Percentiles rank a stretch among this genome's conserved stretches.
phyloP scores from a whole-genome alignment of 306 rosid species.

The Phaseolus lunatus region DNA sequence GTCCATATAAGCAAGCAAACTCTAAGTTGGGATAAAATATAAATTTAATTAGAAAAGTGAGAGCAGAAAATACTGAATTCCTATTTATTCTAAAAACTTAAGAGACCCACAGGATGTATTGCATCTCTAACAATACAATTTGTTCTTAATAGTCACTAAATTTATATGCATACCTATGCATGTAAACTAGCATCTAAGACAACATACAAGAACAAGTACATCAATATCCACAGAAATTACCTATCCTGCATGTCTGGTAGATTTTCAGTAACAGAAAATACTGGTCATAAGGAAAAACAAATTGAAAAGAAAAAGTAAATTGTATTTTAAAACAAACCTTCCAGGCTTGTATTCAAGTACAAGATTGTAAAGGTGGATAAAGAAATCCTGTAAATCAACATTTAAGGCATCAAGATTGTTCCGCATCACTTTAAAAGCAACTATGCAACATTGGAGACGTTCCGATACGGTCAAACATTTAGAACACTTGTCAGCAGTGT shows the following conservation, averaged over 20 bases:
- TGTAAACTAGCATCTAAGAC: conserved; percentile 23
- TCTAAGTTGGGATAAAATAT: too few species aligned
- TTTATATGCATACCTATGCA: too few species aligned
- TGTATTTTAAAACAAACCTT: conserved; percentile 61
- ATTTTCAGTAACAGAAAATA: conserved; percentile 28
- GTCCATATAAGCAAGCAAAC: too few species aligned
- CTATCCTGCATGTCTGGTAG: conserved; percentile 1
- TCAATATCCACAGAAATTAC: conserved; percentile 2
- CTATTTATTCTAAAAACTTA: too few species aligned
- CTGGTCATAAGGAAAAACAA: neutral
- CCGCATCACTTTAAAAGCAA: conserved; percentile 95
- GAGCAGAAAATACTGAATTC: too few species aligned
- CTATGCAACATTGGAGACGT: conserved; percentile 92
- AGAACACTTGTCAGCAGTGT: conserved; percentile 52
- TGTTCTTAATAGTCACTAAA: too few species aligned
- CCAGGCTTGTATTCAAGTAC: conserved; percentile 92
- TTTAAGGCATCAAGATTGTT: conserved; percentile 93
- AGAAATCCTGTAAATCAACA: conserved; percentile 92
- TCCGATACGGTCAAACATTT: conserved; percentile 78
- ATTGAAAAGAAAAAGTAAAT: neutral
- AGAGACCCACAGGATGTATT: too few species aligned
- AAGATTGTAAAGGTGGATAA: conserved; percentile 89
- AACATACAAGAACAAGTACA: conserved; percentile 21
- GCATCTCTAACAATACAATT: too few species aligned
- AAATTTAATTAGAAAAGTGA: too few species aligned